Evolutionary conservation across 352 stramenopile species (phyloP), one percentile per base, ranked within the genome.

Genomic region (Pythium phragmiticola): DNA sequence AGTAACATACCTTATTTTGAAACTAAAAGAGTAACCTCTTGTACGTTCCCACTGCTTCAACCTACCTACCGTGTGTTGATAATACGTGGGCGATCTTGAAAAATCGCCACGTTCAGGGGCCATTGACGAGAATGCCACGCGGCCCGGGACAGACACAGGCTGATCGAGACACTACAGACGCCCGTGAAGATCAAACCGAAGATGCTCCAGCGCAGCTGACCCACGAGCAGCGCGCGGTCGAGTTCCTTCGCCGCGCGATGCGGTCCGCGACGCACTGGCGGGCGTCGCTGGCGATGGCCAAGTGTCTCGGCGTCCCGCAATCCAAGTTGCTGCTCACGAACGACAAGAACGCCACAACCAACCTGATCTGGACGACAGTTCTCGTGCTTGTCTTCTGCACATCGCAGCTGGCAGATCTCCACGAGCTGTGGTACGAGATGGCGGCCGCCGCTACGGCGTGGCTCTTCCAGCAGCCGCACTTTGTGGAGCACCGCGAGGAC

Each of bases 351-450:
- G 73, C 80, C 60, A 39, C 70, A 16, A 73, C 72, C 19, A 87
- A 86, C 52, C 51, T 78, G 19, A 68, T 84, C 17, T 89, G 80
- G 80, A 72, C 58, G 0, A 87, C 74, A 9, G 73, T 84, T 11
- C 49, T 86, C 36, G 80, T 82, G 23, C 53, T 89, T 3, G 61
- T 76, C 33, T 74, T 74, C 48, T 87, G 69, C 19, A 66, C 71
- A 13, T 76, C 69, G 0, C 58, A 72, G 26, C 67, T 87, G 16
- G 65, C 73, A 0, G 77, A 89, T 14, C 64, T 73, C 41, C 80
- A 89, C 17, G 76, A 85, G 21, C 66, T 62, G 5, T 89, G 78
- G 78, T 86, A 77, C 43, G 71, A 84, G 23, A 43, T 79, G 2
- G 69, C 66, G 9, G 70, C 79, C 9, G 37, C 60, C 1, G 62